Base-by-base conservation (phyloP, 73 alveolate species). In the Paraurostyla sp. region DNA sequence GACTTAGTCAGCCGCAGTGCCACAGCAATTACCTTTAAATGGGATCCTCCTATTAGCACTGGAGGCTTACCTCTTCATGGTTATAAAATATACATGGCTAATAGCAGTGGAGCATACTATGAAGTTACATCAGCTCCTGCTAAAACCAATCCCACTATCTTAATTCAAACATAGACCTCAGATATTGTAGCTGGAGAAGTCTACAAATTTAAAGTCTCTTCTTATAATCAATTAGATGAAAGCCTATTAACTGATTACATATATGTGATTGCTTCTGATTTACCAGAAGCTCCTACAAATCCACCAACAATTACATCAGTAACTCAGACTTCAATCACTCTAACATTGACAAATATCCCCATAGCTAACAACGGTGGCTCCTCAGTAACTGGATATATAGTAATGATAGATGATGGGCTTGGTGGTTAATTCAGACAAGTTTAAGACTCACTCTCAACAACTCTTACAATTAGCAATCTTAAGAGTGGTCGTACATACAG, bases 1-100 rank as follows among this genome's bases (percentile, higher is more conserved):
- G 45, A 36, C 20, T 40, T 91, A 38, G 49, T 73, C 16, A 91
- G 83, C 15, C 18, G 96, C 29, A 51, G 88, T 32, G 62, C 32
- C 43, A 84, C 93, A 15, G 41, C 29, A 0, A 84, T 94, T 25
- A 71, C 84, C 9, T 57, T 94, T 75, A 76, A 62, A 22, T 94
- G 98, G 98, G 86, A 58, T n/a, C 90, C 85, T 6, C 96, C 98
- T 9, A 23, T n/a, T 32, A 87, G 58, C 60, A 92, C 35, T 82
- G 98, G 96, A 30, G 95, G 98, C 51, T 29, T 84, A 41, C 83
- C 89, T 23, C 52, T 94, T 6, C 49, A 35, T 0, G 93, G 93
- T 15, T 94, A 94, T 88, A 86, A 82, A 49, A 80, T 94, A 42
- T 71, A 87, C 69, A 51, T 58, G 60, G 96, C 96, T 0, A 57